Conservation (phyloP, 148 eudicot species). For the Chenopodium berlandieri region DNA sequence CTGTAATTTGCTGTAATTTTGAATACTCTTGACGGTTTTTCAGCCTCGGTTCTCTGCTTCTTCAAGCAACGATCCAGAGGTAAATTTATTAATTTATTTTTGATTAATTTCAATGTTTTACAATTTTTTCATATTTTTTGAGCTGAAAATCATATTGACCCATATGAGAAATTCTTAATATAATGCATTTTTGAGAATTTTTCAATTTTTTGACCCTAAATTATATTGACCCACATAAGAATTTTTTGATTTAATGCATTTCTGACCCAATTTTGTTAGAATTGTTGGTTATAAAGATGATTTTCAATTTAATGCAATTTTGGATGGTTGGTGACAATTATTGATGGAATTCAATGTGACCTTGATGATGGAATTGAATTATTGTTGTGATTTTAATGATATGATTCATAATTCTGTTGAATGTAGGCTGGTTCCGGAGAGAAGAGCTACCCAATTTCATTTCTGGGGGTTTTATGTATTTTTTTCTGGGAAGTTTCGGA, state of each 20-base stretch:
- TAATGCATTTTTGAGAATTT: not conserved
- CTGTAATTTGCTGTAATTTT: constrained; percentile 31
- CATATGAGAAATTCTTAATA: constrained; percentile 5
- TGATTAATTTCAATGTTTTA: not conserved
- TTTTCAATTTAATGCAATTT: not conserved
- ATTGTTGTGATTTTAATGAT: not conserved
- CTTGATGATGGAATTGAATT: constrained; percentile 10
- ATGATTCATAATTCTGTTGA: not conserved
- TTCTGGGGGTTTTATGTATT: constrained; percentile 18
- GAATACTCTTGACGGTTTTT: constrained; percentile 32
- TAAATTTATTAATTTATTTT: constrained; percentile 16
- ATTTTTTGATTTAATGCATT: too few species aligned
- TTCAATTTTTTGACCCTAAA: not conserved
- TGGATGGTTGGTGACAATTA: not conserved
- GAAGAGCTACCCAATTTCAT: constrained; percentile 25
- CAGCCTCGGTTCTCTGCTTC: constrained; percentile 71
- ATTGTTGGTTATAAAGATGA: too few species aligned
- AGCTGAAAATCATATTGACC: constrained; percentile 10
- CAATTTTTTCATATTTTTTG: not conserved
- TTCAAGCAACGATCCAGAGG: constrained; percentile 63
- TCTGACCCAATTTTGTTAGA: not conserved
- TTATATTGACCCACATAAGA: not conserved
- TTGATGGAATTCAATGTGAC: constrained; percentile 4
- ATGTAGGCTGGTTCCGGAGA: constrained; percentile 63
- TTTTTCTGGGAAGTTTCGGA: constrained; percentile 23